Conservation (phyloP, 2,329 filamentous ascomycete genomes). For the Chaetomium globosum region DNA sequence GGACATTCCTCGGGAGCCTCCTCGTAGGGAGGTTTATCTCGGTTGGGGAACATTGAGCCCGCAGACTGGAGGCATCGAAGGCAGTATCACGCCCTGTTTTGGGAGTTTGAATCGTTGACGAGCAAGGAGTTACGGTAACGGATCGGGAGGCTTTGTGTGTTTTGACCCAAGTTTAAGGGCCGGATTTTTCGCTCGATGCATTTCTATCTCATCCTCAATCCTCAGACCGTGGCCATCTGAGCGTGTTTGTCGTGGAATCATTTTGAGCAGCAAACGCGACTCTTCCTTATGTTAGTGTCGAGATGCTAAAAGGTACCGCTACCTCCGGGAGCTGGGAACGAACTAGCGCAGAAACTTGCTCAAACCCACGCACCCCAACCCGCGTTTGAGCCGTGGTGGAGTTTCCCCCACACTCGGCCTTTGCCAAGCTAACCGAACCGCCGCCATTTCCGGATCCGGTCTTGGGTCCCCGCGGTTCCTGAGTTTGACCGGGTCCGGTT, state of each 20-base stretch:
- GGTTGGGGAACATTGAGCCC: conserved; percentile 51
- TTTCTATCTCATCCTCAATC: neutral
- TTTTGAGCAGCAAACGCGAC: neutral
- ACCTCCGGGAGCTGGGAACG: conserved; percentile 38
- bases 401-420: conserved; percentile 7
- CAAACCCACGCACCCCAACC: conserved; percentile 51
- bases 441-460: conserved; percentile 14
- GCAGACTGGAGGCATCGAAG: conserved; percentile 9
- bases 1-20: conserved; percentile 84
- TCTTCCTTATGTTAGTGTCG: neutral
- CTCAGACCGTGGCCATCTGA: neutral
- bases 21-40: conserved; percentile 70
- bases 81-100: neutral
- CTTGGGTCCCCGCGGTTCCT: neutral
- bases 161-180: neutral
- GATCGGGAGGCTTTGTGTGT: neutral
- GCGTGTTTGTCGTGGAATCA: neutral
- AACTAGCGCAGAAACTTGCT: conserved; percentile 52
- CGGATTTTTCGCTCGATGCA: neutral
- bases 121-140: conserved; percentile 7
- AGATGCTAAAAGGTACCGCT: conserved; percentile 12
- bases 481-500: neutral
- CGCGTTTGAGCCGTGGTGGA: neutral
- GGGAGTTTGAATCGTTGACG: neutral
- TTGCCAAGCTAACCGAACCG: conserved; percentile 19